These are phyloP conservation scores for Fusarium sp. DNA, from an alignment of 2,329 filamentous ascomycete species.

Conservation along the genomic window DNA sequence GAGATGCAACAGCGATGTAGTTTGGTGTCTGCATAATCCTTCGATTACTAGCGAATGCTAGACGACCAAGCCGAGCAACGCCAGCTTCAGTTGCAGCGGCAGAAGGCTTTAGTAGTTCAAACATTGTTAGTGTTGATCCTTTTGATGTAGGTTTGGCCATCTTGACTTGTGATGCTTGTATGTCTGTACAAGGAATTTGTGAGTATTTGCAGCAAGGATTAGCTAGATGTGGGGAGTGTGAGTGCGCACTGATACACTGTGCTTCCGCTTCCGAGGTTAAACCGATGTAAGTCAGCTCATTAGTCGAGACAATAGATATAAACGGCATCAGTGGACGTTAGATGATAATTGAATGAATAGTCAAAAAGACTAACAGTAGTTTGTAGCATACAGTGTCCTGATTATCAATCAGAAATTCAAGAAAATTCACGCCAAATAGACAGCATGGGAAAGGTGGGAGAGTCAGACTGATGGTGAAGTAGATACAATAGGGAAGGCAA, in stretches of 20 bases:
- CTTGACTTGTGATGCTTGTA: constrained; percentile 28
- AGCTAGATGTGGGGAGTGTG: constrained; percentile 6
- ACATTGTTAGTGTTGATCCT: constrained; percentile 47
- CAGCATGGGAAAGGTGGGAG: not conserved
- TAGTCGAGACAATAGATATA: not conserved
- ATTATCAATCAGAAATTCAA: not conserved
- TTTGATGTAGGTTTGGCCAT: constrained; percentile 43
- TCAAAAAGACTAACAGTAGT: not conserved
- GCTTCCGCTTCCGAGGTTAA: constrained; percentile 9
- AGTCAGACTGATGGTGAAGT: not conserved
- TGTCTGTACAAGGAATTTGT: constrained; percentile 4
- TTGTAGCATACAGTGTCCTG: not conserved
- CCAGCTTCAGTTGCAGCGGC: constrained; percentile 48
- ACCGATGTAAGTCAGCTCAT: constrained; percentile 18
- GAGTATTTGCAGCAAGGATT: constrained; percentile 37
- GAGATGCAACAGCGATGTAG: constrained; percentile 82
- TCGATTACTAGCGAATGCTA: constrained; percentile 70
- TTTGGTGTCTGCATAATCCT: constrained; percentile 82
- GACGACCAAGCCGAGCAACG: constrained; percentile 72
- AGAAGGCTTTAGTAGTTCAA: constrained; percentile 59
- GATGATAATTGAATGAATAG: not conserved
- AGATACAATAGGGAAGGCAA: not conserved
- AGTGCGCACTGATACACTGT: constrained; percentile 17
- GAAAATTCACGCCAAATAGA: not conserved
- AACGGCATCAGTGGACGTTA: not conserved